Evolutionary conservation across 225 moss, liverwort and hornwort species (phyloP), one percentile per base, ranked within the genome.

Genomic region (Pseudisothecium myosuroides): DNA sequence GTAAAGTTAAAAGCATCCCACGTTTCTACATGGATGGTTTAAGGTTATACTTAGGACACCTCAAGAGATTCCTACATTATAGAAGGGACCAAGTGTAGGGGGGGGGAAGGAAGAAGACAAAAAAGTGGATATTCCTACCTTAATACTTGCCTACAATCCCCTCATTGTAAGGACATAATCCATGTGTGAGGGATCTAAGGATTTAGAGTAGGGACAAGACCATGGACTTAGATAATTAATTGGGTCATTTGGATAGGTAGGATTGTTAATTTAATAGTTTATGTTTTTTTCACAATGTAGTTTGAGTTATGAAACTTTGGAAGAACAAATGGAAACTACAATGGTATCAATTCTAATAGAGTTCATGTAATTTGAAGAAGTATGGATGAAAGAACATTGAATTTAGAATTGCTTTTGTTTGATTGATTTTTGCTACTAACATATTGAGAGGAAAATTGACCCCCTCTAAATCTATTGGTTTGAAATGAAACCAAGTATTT

Each of bases 61-160:
- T 32, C 4, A 32, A 64, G 17, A 29, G 8, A 64, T 64, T 1
- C 9, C 9, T 62, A 61, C 0, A 62, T 14, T 3, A 29, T 1
- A 63, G 1, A 31, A 63, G 1, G 62, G 63, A 1, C 15, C 5
- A 63, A 63, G n/a, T n/a, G n/a, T n/a, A n/a, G n/a, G 1, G 8
- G 14, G 1, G 16, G 2, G 8, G 8, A 16, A 3, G 31, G 28
- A 15, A 28, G n/a, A n/a, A n/a, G n/a, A 31, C 4, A 63, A 3
- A 63, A 62, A 63, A 63, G 8, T 63, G 6, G 31, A 6, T 31
- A 63, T 7, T 3, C 8, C 31, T 63, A 31, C 29, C 3, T 63
- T 64, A 63, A 63, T 31, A 64, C 34, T 64, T 64, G 17, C 9
- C 9, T 64, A 17, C 9, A 29, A 4, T 16, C 16, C 4, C 63